A percentile compares a stretch with the other conserved stretches of the same genome.
Conservation (phyloP, 441 rosid genomes). For the Capsella rubella region DNA sequence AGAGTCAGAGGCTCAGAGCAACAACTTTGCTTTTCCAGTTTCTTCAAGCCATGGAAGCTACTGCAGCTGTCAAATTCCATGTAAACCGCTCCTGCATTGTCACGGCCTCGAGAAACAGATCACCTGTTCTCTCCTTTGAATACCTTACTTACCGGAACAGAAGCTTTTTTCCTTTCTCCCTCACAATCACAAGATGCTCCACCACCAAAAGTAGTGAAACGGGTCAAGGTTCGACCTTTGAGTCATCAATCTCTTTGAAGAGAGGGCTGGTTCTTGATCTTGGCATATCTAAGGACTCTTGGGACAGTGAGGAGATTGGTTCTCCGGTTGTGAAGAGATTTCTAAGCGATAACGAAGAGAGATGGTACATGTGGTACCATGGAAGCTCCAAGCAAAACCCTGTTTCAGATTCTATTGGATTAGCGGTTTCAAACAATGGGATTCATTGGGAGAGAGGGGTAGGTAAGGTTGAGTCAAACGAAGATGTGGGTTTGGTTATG, state of each 20-base stretch:
- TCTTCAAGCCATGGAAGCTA: conserved; percentile 52
- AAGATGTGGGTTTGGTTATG: conserved; percentile 75
- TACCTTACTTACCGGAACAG: conserved; percentile 29
- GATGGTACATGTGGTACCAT: conserved; percentile 91
- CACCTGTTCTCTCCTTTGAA: conserved; percentile 38
- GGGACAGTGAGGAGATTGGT: conserved; percentile 45
- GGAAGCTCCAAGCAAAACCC: conserved; percentile 53
- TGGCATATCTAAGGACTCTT: conserved; percentile 28
- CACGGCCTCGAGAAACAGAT: conserved; percentile 36
- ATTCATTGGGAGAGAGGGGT: conserved; percentile 77
- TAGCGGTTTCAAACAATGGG: conserved; percentile 81
- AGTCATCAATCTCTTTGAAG: conserved; percentile 21
- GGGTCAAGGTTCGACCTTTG: conserved; percentile 35
- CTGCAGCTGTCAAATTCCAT: not conserved
- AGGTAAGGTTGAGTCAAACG: conserved; percentile 50
- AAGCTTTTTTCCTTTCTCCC: conserved; percentile 30
- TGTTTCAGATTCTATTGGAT: conserved; percentile 61
- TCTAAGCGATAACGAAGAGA: conserved; percentile 78
- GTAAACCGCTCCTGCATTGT: conserved; percentile 34
- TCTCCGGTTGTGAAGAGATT: conserved; percentile 79
- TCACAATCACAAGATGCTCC: conserved; percentile 46
- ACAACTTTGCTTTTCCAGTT: not conserved
- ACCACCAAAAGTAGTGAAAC: conserved; percentile 48
- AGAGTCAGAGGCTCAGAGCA: not conserved
- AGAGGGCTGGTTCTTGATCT: conserved; percentile 43